These are phyloP conservation scores for Solanum aculeatissimum DNA, from an alignment of 305 asterid species.

Conservation along the genomic window DNA sequence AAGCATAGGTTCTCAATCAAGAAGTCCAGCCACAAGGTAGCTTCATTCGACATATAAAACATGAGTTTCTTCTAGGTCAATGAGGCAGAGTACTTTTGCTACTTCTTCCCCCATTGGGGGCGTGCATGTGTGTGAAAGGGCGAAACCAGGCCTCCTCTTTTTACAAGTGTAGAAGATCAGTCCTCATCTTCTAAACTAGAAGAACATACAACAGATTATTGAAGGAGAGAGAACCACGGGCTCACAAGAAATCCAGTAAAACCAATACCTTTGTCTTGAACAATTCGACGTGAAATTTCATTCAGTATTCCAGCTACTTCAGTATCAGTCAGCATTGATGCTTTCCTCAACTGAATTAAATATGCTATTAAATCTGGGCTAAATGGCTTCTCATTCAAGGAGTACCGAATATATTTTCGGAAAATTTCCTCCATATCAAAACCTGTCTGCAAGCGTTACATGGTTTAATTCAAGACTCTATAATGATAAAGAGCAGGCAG, in stretches of 20 bases:
- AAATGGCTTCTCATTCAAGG: conserved; percentile 90
- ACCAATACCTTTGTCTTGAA: conserved; percentile 71
- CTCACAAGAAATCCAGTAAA: conserved; percentile 6
- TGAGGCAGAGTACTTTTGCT: background rate
- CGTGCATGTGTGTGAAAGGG: background rate
- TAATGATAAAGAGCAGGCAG: background rate
- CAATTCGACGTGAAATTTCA: conserved; percentile 83
- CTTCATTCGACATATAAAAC: background rate
- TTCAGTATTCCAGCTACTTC: conserved; percentile 73
- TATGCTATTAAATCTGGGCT: conserved; percentile 61
- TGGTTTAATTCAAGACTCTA: background rate
- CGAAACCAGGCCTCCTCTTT: background rate
- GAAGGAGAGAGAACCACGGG: background rate
- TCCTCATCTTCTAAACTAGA: background rate
- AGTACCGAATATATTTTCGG: conserved; percentile 86
- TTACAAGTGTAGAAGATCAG: background rate
- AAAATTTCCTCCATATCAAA: conserved; percentile 73
- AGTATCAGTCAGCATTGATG: conserved; percentile 60
- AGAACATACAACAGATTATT: background rate
- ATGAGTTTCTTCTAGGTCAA: background rate
- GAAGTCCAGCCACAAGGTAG: background rate
- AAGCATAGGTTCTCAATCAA: background rate
- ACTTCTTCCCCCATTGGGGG: background rate
- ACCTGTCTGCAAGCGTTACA: conserved; percentile 60
- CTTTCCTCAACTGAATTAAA: conserved; percentile 78